Base-by-base conservation (phyloP, 192 early-diverging fungal species). In the Podochytrium sp. region DNA sequence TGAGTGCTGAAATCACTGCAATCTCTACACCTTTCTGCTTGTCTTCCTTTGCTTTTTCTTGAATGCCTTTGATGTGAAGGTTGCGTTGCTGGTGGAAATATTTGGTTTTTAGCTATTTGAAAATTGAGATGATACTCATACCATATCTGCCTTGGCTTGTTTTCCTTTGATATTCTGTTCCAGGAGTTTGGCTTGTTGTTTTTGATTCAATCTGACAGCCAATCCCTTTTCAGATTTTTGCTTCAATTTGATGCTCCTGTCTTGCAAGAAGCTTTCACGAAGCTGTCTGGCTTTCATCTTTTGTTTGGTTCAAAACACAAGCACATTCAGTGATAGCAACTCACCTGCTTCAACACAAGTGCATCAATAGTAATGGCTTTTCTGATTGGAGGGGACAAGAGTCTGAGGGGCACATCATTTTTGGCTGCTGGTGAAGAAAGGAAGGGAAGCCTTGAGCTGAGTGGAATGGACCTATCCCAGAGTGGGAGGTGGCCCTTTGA, bases 1-100 rank as follows among this genome's bases (percentile, higher is more conserved):
- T 73, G 39, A 66, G 32, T 14, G 76, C 73, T 6, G 27, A 74
- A 12, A 75, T 60, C 16, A 77, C 3, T 18, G 76, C 76, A 20
- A 77, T 65, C 34, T 77, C 76, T 23, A 49, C 73, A 5, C n/a
- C 30, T 40, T 77, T 77, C 25, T 68, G 77, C 1, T 35, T 49
- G 41, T 78, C 77, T 37, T 76, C 77, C 60, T 74, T 76, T 23
- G 77, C 77, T 43, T 78, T 78, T 57, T 77, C 70, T 69, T 78
- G 71, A 55, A 78, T 78, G n/a, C 37, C 50, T 30, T 73, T 58
- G 29, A 78, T n/a, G 41, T 49, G n/a, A 12, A 56, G 33, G 39
- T 78, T 75, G 1, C 77, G 27, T 60, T 76, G 60, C 76, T 77
- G 56, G 14, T n/a, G n/a, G n/a, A n/a, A n/a, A n/a, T n/a, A n/a